Evolutionary conservation across 805 yeast genomes (phyloP), one percentile per base, ranked within the genome.

Genomic region (Yarrowia sp.): DNA sequence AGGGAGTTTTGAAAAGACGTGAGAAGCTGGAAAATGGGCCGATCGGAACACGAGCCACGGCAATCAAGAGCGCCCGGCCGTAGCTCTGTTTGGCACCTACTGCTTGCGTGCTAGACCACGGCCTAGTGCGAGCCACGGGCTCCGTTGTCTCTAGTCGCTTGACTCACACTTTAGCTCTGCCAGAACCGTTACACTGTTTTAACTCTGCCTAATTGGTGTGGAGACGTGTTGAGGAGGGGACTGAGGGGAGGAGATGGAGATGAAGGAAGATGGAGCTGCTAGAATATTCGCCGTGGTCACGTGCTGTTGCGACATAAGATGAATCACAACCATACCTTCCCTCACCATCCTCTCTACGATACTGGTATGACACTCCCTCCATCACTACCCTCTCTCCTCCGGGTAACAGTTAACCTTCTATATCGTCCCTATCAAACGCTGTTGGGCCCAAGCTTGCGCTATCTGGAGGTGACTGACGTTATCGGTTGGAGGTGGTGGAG

Each of bases 191-290:
- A 41, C 46, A 40, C 43, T 55, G 46, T 55, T 41, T 55, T 16
- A 55, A 55, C 61, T 55, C 19, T 55, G 46, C 46, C 46, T 55
- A 52, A 52, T 52, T 36, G 56, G 56, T 35, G 56, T 52, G 56
- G 56, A 52, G 56, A 50, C 53, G 49, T 45, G 49, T 45, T 45
- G 49, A 45, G 49, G 49, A 45, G 49, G 49, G 49, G 49, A 26
- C 32, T 26, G 26, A 42, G 46, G 9, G 19, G 46, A 42, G 16
- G 15, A 41, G 32, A 26, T 26, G 32, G 32, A 26, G 32, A 26
- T 26, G 32, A 26, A 26, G 32, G 32, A 26, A 26, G 32, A 26
- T 26, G 32, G 32, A 26, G 32, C 4, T 26, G 32, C 32, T 5
- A 26, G 32, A 26, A 26, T 5, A 26, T 26, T 26, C 32, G 32